Evolutionary conservation across 805 yeast species (phyloP).

Genomic region (Saccharomycopsis selenospora): DNA sequence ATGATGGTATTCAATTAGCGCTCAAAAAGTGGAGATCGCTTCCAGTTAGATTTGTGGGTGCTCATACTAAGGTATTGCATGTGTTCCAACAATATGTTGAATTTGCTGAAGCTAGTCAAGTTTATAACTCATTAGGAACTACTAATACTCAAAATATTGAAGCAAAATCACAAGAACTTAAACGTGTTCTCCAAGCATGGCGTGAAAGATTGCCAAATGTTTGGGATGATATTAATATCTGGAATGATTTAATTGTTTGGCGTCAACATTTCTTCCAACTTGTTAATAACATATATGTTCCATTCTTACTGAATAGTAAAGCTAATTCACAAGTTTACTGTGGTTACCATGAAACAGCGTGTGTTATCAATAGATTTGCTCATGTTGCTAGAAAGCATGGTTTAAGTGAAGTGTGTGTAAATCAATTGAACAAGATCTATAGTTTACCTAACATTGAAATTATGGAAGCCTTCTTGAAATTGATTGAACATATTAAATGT

Average conservation of each 20-base stretch:
- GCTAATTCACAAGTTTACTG: slow-evolving; percentile 88
- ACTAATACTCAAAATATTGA: slow-evolving; percentile 92
- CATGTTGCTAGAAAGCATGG: slow-evolving; percentile 97
- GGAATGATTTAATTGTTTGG: slow-evolving; percentile 99
- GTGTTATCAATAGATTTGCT: slow-evolving; percentile 97
- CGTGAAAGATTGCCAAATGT: slow-evolving; percentile 91
- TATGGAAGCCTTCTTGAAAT: slow-evolving; percentile 92
- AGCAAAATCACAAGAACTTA: slow-evolving; percentile 86
- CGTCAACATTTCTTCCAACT: slow-evolving; percentile 97
- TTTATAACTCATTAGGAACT: slow-evolving; percentile 76
- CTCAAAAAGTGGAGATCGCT: slow-evolving; percentile 88
- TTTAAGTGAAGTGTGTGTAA: slow-evolving; percentile 94
- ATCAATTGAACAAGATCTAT: slow-evolving; percentile 86
- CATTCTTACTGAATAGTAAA: slow-evolving; percentile 69
- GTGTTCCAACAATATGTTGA: slow-evolving; percentile 97
- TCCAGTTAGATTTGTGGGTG: slow-evolving; percentile 65
- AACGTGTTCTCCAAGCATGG: slow-evolving; percentile 95
- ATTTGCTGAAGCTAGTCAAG: slow-evolving; percentile 94
- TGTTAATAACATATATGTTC: slow-evolving; percentile 88
- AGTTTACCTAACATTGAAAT: slow-evolving; percentile 96
- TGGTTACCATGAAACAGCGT: slow-evolving; percentile 97
- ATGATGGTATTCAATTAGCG: slow-evolving; percentile 92
- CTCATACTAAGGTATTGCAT: slow-evolving; percentile 85
- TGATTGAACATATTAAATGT: slow-evolving; percentile 96
- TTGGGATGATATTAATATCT: slow-evolving; percentile 96